Percentiles rank a stretch among this genome's conserved stretches.
Conservation (phyloP, 345 rosid species). For the Nasturtium officinale region DNA sequence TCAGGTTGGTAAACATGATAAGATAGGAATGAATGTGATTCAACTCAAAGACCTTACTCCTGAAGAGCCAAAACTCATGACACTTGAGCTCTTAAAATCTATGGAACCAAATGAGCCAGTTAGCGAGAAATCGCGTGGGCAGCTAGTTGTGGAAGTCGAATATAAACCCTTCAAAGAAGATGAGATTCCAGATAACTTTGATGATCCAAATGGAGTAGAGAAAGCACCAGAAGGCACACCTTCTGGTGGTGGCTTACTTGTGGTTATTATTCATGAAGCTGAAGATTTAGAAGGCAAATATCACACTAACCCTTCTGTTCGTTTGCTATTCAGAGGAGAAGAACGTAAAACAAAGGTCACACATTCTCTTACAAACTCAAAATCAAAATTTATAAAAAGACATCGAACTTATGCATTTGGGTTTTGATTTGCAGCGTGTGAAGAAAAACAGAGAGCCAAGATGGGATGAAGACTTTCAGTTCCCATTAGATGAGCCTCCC, state of each 20-base stretch:
- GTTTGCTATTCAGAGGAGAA: conserved; percentile 82
- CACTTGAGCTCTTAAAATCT: conserved; percentile 72
- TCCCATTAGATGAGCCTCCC: conserved; percentile 81
- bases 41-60: conserved; percentile 70
- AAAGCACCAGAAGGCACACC: conserved; percentile 95
- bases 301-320: conserved; percentile 84
- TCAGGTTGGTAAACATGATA: conserved; percentile 89
- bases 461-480: conserved; percentile 93
- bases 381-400: not conserved
- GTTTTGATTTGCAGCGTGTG: conserved; percentile 51
- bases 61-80: conserved; percentile 70
- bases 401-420: not conserved
- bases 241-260: conserved; percentile 81
- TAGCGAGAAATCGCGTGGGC: conserved; percentile 83
- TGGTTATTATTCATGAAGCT: conserved; percentile 88
- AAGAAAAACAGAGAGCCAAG: conserved; percentile 92
- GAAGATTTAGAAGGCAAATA: conserved; percentile 88
- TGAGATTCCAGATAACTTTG: conserved; percentile 44
- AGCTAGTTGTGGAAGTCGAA: conserved; percentile 59
- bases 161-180: conserved; percentile 79
- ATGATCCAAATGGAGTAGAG: conserved; percentile 56
- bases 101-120: conserved; percentile 70
- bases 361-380: not conserved
- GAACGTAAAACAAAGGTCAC: conserved; percentile 80
- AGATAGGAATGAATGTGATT: conserved; percentile 85